Evolutionary conservation across 2,329 filamentous ascomycete species (phyloP).

Genomic region (Colletotrichum endophyticum): DNA sequence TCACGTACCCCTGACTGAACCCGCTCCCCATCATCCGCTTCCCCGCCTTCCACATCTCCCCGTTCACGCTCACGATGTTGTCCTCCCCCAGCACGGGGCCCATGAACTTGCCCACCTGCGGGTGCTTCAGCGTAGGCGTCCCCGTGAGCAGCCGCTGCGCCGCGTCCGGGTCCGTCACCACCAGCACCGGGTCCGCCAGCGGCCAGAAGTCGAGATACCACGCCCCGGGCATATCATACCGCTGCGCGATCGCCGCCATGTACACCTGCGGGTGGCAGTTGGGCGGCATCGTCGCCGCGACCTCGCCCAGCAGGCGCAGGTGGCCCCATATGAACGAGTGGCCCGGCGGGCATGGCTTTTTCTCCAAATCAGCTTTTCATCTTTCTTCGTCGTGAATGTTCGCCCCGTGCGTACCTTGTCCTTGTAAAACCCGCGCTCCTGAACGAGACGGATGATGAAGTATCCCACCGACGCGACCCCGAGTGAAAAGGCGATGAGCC

Average conservation of each 20-base stretch:
- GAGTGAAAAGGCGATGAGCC: neutral
- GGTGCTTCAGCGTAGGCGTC: slow-evolving; percentile 22
- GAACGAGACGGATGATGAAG: neutral
- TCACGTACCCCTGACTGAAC: slow-evolving; percentile 27
- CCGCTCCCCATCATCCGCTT: slow-evolving; percentile 30
- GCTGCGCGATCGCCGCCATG: slow-evolving; percentile 24
- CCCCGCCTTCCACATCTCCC: slow-evolving; percentile 30
- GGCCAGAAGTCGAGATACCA: slow-evolving; percentile 35
- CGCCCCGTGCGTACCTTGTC: neutral
- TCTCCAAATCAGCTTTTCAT: neutral
- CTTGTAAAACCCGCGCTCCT: slow-evolving; percentile 1
- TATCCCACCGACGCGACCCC: slow-evolving; percentile 1
- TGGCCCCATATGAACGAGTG: slow-evolving; percentile 26
- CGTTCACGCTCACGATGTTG: slow-evolving; percentile 27
- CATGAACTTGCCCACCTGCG: slow-evolving; percentile 19
- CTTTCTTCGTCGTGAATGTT: neutral
- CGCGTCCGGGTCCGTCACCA: slow-evolving; percentile 28
- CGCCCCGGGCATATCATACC: slow-evolving; percentile 29
- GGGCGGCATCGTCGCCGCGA: slow-evolving; percentile 20
- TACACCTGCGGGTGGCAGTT: slow-evolving; percentile 25
- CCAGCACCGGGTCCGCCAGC: slow-evolving; percentile 26
- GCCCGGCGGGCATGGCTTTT: neutral
- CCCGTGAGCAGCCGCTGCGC: slow-evolving; percentile 26
- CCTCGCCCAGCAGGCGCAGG: slow-evolving; percentile 20
- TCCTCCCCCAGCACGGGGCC: slow-evolving; percentile 23